Percentiles rank a stretch among this genome's conserved stretches.
Evolutionary conservation across 2,329 filamentous ascomycete genomes (phyloP).

Genomic region (Venturia aucupariae): DNA sequence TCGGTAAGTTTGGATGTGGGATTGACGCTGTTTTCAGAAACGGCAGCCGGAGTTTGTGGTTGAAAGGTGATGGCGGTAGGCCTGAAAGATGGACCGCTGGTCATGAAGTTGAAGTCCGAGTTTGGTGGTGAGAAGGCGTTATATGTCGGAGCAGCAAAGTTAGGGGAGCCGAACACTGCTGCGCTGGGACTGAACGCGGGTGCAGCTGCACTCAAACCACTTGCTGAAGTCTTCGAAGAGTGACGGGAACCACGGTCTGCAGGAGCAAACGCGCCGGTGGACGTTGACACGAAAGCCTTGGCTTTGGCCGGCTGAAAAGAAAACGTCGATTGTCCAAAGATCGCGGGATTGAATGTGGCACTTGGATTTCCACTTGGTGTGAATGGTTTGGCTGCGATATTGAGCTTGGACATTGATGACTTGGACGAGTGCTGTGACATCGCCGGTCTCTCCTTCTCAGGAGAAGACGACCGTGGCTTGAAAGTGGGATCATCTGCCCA

Average conservation of each 20-base stretch:
- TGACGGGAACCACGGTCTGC: constrained; percentile 45
- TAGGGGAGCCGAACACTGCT: constrained; percentile 15
- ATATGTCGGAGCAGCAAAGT: constrained; percentile 3
- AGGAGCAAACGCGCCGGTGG: constrained; percentile 22
- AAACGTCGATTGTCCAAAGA: constrained; percentile 33
- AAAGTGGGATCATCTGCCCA: constrained; percentile 15
- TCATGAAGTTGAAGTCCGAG: constrained; percentile 29
- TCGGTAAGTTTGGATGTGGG: constrained; percentile 26
- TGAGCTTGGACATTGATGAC: constrained; percentile 66
- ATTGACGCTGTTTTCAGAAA: not conserved
- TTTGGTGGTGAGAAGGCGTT: constrained; percentile 3
- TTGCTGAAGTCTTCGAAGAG: constrained; percentile 37
- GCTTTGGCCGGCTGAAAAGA: constrained; percentile 32
- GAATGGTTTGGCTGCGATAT: constrained; percentile 84
- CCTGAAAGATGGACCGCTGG: constrained; percentile 20
- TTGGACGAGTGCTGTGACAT: constrained; percentile 50
- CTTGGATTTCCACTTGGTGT: constrained; percentile 45
- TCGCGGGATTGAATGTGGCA: constrained; percentile 39
- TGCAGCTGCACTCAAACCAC: constrained; percentile 66
- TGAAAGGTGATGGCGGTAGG: constrained; percentile 21
- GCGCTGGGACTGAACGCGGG: constrained; percentile 59
- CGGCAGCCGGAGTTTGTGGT: constrained; percentile 11
- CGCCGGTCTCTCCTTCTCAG: not conserved
- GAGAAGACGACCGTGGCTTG: constrained; percentile 6
- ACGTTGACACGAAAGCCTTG: constrained; percentile 8